Base-by-base conservation (phyloP, 345 rosid species). In the Citrus trifoliata region DNA sequence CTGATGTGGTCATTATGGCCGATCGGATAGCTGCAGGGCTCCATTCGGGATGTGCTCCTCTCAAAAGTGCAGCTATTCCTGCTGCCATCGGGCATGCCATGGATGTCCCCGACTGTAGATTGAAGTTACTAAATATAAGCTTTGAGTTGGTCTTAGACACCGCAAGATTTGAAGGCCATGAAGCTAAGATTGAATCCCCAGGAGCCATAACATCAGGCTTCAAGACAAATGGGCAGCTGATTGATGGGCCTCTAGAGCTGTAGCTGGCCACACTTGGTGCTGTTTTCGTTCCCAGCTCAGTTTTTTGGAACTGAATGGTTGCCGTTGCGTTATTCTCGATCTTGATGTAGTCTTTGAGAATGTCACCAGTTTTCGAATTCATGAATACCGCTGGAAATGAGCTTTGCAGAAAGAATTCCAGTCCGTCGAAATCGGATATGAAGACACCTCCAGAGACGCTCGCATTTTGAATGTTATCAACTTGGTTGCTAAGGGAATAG, bases 201-300 rank as follows among this genome's bases (percentile, higher is more conserved):
- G 91, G 93, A 65, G 89, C 89, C 87, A 87, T 79, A 40, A 89
- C 74, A 42, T 87, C 91, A 2, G 93, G 95, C 73, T 91, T 91
- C 63, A 91, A 68, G n/a, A 89, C 84, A 38, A 32, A 35, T 4
- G 88, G 90, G 55, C 85, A 86, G 78, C 90, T 85, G 7, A 42
- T 76, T 14, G 95, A 89, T 12, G 95, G 93, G 5, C 95, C 95
- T 79, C 88, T 83, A 1, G 93, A 91, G 80, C 86, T 89, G 80
- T 85, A 91, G 72, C 80, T 80, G 2, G 91, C 21, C 1, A 88
- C 87, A 14, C 56, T 79, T 0, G 91, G 93, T n/a, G 91, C 88
- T 4, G 78, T 68, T 80, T 83, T 84, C 3, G 40, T 73, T 0
- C 84, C 86, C 37, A 83, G 22, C 7, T 55, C 40, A 7, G 91